Percentiles rank a stretch among this genome's conserved stretches.
Evolutionary conservation across 805 yeast species (phyloP).

Genomic region (Millerozyma miso): DNA sequence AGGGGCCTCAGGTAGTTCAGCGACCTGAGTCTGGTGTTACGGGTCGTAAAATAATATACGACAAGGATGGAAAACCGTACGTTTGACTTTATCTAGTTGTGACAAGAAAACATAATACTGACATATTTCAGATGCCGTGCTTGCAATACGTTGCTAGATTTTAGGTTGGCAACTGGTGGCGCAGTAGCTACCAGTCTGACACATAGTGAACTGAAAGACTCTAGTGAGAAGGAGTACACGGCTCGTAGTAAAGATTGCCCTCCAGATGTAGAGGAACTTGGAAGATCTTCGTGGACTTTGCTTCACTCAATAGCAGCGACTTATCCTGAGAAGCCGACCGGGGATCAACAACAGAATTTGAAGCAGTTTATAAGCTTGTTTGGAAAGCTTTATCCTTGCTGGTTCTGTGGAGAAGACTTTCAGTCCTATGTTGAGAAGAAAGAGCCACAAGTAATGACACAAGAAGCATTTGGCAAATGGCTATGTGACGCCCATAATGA

Average conservation of each 20-base stretch:
- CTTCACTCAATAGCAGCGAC: slow-evolving; percentile 86
- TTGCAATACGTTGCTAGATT: slow-evolving; percentile 79
- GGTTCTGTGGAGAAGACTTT: slow-evolving; percentile 89
- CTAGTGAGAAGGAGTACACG: slow-evolving; percentile 2
- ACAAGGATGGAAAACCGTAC: slow-evolving; percentile 91
- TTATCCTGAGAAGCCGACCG: slow-evolving; percentile 69
- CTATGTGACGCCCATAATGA: slow-evolving; percentile 92
- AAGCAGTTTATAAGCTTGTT: slow-evolving; percentile 63
- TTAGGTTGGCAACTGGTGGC: slow-evolving; percentile 52
- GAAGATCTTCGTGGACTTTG: slow-evolving; percentile 88
- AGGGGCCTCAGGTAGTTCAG: not conserved
- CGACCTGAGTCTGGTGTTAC: slow-evolving; percentile 49
- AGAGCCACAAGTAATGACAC: slow-evolving; percentile 57
- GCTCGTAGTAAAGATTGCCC: slow-evolving; percentile 57
- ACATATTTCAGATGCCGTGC: slow-evolving; percentile 67
- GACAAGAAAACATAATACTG: not conserved
- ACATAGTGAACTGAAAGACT: slow-evolving; percentile 4
- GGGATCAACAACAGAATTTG: slow-evolving; percentile 66
- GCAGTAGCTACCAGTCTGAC: slow-evolving; percentile 6
- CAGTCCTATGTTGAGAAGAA: slow-evolving; percentile 49
- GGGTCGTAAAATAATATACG: slow-evolving; percentile 71
- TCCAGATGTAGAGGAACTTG: slow-evolving; percentile 78
- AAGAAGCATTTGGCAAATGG: slow-evolving; percentile 86
- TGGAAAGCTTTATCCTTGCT: slow-evolving; percentile 85
- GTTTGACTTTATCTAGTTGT: slow-evolving; percentile 25